Base-by-base conservation (phyloP, 768 basidiomycete genomes). In the Suillus variegatus region DNA sequence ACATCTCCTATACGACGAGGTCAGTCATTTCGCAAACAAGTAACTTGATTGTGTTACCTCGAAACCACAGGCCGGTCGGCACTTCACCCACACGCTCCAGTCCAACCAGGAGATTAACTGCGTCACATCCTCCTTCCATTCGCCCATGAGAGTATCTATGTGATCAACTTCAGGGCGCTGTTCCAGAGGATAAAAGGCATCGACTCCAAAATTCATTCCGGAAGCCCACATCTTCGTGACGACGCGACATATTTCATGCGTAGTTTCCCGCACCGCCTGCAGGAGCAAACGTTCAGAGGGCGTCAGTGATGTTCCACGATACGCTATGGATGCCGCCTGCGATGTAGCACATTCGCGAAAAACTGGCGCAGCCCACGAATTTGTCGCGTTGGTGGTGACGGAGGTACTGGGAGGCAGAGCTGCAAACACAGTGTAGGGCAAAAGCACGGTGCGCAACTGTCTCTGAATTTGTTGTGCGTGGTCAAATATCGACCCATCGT, bases 21-120 rank as follows among this genome's bases (percentile, higher is more conserved):
- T 55, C 20, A 55, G 54, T 36, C 20, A 36, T 32, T 32, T 54
- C 52, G 9, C 9, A 54, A 32, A 54, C 20, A 36, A 36, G 20
- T n/a, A 13, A 55, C 18, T 55, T 20, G 12, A n/a, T 10, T 7
- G 6, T 36, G 46, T 2, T 57, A 70, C 69, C 62, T 69, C 65
- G 0, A 64, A 32, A 32, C 60, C 51, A 61, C 70, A 71, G 8
- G 40, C 56, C 7, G 71, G 71, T 14, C 63, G 55, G 28, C 71
- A 72, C 28, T 64, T 72, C 25, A 72, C 62, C 71, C 71, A 72
- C 32, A 66, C 65, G 13, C 28, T 69, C 71, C 71, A 72, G 14
- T 72, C 71, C 6, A 72, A 62, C 71, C 71, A 72, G 12, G 35
- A 14, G 62, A 72, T 70, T 3, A 72, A 52, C 7, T 14, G n/a